These are phyloP conservation scores for Fusarium hostae DNA, from an alignment of 2,329 filamentous ascomycete species.

Conservation along the genomic window DNA sequence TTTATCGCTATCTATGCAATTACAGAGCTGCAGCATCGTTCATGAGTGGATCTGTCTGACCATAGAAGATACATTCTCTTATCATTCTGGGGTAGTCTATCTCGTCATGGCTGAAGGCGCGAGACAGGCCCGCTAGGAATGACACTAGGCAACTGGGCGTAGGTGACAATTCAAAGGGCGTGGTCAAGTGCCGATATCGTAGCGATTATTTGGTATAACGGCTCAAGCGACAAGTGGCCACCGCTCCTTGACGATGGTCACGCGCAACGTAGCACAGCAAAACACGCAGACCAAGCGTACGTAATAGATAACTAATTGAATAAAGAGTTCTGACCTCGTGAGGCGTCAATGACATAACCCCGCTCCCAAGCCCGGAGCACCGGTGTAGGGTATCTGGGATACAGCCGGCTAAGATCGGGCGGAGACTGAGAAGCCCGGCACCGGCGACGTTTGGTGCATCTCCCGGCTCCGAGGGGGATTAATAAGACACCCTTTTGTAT, in stretches of 20 bases:
- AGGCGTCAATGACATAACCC: conserved; percentile 29
- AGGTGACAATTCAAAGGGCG: conserved; percentile 35
- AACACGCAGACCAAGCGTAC: conserved; percentile 6
- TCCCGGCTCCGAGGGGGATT: conserved; percentile 32
- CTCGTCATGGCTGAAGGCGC: not conserved
- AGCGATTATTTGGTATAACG: not conserved
- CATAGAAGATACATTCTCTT: not conserved
- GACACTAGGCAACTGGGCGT: conserved; percentile 27
- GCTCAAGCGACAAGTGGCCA: conserved; percentile 2
- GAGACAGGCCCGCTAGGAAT: conserved; percentile 6
- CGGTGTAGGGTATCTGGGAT: conserved; percentile 41
- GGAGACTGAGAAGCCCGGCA: conserved; percentile 36
- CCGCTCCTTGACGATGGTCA: conserved; percentile 9
- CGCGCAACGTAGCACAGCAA: conserved; percentile 8
- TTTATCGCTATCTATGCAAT: conserved; percentile 1
- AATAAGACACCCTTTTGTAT: conserved; percentile 22
- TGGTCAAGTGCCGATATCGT: conserved; percentile 31
- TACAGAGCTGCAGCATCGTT: conserved; percentile 1
- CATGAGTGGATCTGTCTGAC: not conserved
- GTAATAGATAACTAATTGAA: conserved; percentile 24
- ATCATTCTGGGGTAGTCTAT: not conserved
- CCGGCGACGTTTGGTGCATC: conserved; percentile 36
- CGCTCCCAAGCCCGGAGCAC: conserved; percentile 16
- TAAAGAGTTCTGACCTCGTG: conserved; percentile 9
- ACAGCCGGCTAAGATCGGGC: conserved; percentile 43